A percentile compares a stretch with the other conserved stretches of the same genome.
Evolutionary conservation across 495 filamentous ascomycete genomes (phyloP).

Genomic region (Chaetomium cochliodes): DNA sequence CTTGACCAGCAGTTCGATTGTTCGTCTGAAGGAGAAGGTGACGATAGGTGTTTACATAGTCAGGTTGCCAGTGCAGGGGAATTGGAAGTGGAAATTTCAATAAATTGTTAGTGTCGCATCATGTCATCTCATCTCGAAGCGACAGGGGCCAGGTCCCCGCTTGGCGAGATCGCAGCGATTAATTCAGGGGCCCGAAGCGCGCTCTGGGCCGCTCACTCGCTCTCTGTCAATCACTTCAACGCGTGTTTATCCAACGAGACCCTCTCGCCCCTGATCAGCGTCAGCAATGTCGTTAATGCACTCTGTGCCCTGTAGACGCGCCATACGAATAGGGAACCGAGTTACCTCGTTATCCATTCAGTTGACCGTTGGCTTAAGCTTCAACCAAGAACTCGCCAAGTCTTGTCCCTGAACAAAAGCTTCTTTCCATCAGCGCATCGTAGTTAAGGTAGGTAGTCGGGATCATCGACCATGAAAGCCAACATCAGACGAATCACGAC

Average conservation of each 20-base stretch:
- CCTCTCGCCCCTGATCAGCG: too few species aligned
- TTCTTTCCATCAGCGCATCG: neutral
- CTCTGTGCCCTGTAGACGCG: neutral
- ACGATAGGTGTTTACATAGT: neutral
- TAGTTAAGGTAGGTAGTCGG: too few species aligned
- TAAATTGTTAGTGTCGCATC: conserved; percentile 28
- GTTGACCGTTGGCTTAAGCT: neutral
- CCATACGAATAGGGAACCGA: too few species aligned
- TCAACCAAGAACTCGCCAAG: neutral
- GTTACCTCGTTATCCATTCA: too few species aligned
- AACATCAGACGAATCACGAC: too few species aligned
- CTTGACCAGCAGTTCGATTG: neutral
- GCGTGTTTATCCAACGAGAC: too few species aligned
- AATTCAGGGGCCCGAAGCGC: neutral
- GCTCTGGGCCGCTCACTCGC: too few species aligned
- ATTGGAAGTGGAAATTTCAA: conserved; percentile 19
- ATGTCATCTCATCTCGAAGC: conserved; percentile 15
- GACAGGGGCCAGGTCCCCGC: neutral
- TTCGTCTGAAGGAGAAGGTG: neutral
- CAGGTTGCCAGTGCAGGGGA: neutral
- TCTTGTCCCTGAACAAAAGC: neutral
- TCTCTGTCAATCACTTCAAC: too few species aligned
- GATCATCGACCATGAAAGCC: too few species aligned
- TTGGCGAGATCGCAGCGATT: neutral
- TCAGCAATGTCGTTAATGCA: too few species aligned